These are phyloP conservation scores for Xerocomus brunneocitrinus DNA, from an alignment of 768 basidiomycete species.

Conservation along the genomic window DNA sequence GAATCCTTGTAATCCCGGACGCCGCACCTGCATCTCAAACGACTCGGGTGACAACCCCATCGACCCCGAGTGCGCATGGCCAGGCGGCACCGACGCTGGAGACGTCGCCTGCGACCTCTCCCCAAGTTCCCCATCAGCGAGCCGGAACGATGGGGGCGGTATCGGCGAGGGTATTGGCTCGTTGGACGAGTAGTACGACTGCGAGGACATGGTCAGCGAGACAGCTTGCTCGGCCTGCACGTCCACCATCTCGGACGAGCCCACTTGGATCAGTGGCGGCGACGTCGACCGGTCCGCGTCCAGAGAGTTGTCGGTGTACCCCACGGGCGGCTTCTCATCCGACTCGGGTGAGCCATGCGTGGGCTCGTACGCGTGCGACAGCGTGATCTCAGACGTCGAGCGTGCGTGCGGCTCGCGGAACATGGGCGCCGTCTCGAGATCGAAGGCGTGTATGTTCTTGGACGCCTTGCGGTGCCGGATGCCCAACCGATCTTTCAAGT, in stretches of 20 bases:
- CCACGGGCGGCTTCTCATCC: conserved; percentile 11
- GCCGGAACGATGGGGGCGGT: conserved; percentile 46
- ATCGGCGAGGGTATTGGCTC: conserved; percentile 54
- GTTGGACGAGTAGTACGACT: conserved; percentile 59
- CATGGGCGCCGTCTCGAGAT: conserved; percentile 67
- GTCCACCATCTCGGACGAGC: conserved; percentile 7
- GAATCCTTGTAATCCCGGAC: conserved; percentile 14
- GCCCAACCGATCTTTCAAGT: conserved; percentile 78
- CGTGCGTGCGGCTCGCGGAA: conserved; percentile 60
- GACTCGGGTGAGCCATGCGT: conserved; percentile 30
- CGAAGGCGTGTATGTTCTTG: conserved; percentile 34
- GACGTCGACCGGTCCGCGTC: background rate
- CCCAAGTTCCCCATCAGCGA: conserved; percentile 43
- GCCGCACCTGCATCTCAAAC: conserved; percentile 39
- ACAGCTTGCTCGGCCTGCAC: conserved; percentile 24
- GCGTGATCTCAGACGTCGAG: conserved; percentile 59
- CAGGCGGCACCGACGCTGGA: conserved; percentile 3
- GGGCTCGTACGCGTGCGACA: conserved; percentile 44
- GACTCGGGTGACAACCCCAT: conserved; percentile 18
- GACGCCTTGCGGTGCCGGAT: conserved; percentile 58
- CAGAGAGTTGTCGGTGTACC: conserved; percentile 1
- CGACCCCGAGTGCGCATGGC: background rate
- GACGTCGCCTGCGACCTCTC: conserved; percentile 21
- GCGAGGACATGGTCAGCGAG: conserved; percentile 39
- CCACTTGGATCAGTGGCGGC: conserved; percentile 11